Evolutionary conservation across 108 stramenopile species (phyloP).

Genomic region (Cyclostephanos tholiformis): DNA sequence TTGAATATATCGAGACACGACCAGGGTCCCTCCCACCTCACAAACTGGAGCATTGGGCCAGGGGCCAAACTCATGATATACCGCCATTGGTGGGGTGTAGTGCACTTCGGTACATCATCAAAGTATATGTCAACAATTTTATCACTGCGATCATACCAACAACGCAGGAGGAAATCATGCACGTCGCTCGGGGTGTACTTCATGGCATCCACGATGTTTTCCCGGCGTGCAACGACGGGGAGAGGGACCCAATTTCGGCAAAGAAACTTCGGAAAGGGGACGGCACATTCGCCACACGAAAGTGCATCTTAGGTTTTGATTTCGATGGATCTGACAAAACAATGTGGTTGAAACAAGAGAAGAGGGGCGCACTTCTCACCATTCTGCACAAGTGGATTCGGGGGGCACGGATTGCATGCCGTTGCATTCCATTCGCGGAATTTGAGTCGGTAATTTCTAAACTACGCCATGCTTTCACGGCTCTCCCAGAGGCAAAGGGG

Average conservation of each 20-base stretch:
- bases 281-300: background rate
- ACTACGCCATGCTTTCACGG: slow-evolving; percentile 11
- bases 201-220: slow-evolving; percentile 22
- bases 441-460: slow-evolving; percentile 6
- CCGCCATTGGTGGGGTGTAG: no score
- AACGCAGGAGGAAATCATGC: background rate
- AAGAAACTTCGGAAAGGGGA: slow-evolving; percentile 53
- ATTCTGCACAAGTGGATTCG: background rate
- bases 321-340: slow-evolving; percentile 19
- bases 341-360: background rate
- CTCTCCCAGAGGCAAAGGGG: slow-evolving; percentile 6
- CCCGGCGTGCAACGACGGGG: background rate
- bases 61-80: no score
- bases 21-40: no score
- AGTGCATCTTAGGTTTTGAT: slow-evolving; percentile 19
- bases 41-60: no score
- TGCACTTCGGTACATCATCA: background rate
- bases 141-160: slow-evolving; percentile 7
- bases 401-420: no score
- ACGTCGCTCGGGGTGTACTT: slow-evolving; percentile 5
- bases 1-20: no score
- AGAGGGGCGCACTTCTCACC: background rate
- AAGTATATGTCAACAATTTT: slow-evolving; percentile 41
- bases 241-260: slow-evolving; percentile 39
- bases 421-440: slow-evolving; percentile 8